Evolutionary conservation across 192 early-diverging fungal genomes (phyloP).

Genomic region (Coemansia sp.): DNA sequence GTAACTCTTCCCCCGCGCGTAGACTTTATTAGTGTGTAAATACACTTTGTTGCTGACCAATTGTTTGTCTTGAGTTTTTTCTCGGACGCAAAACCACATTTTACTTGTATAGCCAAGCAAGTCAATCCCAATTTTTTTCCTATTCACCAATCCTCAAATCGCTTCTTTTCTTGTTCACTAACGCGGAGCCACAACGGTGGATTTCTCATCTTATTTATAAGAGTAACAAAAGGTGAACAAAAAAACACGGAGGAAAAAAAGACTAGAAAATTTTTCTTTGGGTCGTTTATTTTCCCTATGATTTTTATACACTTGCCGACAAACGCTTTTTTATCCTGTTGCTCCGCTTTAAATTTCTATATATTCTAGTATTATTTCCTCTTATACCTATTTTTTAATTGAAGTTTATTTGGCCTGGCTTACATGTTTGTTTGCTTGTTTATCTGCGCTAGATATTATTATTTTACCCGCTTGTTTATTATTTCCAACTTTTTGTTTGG

Average conservation of each 20-base stretch:
- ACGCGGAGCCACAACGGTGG: not conserved
- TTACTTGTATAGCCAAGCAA: not conserved
- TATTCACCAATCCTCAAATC: not conserved
- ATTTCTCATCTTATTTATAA: not conserved
- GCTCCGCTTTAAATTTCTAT: constrained; percentile 10
- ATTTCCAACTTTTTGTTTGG: not conserved
- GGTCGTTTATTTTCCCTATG: not conserved
- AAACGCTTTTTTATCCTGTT: not conserved
- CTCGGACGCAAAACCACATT: not conserved
- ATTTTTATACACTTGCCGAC: not conserved
- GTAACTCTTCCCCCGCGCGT: too few relatives aligned
- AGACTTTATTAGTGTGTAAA: too few relatives aligned
- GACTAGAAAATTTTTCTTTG: not conserved
- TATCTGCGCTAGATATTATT: not conserved
- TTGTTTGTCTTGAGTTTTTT: not conserved
- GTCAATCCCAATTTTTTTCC: not conserved
- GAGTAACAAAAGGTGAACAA: not conserved
- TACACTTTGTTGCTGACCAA: not conserved
- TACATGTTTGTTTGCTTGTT: not conserved
- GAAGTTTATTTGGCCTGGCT: not conserved
- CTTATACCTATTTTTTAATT: not conserved
- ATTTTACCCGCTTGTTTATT: not conserved
- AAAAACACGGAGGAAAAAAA: not conserved
- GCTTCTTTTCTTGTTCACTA: not conserved
- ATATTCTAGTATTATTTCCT: not conserved